A percentile compares a stretch with the other conserved stretches of the same genome.
These are phyloP conservation scores for Coemansia asiatica DNA, from an alignment of 192 early-diverging fungal species.

Conservation along the genomic window DNA sequence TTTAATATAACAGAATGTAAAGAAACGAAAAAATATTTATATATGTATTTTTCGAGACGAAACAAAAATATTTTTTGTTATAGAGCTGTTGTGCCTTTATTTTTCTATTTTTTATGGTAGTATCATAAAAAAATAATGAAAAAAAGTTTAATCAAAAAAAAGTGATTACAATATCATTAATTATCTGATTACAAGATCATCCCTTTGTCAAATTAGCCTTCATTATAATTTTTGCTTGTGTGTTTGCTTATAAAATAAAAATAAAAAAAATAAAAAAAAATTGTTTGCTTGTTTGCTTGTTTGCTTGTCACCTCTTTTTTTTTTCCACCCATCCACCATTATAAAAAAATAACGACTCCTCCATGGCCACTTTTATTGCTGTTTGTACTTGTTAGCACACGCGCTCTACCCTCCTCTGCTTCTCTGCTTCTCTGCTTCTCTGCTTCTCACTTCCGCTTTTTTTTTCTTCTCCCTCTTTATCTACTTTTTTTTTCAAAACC, in stretches of 20 bases:
- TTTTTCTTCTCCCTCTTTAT: constrained; percentile 10
- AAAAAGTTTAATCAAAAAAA: neutral
- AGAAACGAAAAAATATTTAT: neutral
- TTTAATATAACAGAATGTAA: neutral
- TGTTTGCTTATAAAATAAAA: no score
- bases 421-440: constrained; percentile 1
- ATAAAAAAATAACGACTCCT: no score
- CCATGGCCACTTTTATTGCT: no score
- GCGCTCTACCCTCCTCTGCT: constrained; percentile 10
- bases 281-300: constrained; percentile 7
- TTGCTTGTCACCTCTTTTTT: neutral
- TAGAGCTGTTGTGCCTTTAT: neutral
- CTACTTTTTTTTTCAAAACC: constrained; percentile 14
- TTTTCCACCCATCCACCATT: no score
- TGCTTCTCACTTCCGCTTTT: constrained; percentile 12
- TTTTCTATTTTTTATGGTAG: no score
- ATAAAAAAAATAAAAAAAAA: no score
- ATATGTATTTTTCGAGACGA: neutral
- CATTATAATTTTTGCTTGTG: no score
- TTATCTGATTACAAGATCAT: constrained; percentile 1
- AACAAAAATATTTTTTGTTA: neutral
- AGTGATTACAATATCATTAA: neutral
- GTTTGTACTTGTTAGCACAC: no score
- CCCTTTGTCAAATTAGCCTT: neutral
- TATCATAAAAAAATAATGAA: neutral